Evolutionary conservation across 108 stramenopile genomes (phyloP).

Genomic region (Fragilariopsis cylindrus): DNA sequence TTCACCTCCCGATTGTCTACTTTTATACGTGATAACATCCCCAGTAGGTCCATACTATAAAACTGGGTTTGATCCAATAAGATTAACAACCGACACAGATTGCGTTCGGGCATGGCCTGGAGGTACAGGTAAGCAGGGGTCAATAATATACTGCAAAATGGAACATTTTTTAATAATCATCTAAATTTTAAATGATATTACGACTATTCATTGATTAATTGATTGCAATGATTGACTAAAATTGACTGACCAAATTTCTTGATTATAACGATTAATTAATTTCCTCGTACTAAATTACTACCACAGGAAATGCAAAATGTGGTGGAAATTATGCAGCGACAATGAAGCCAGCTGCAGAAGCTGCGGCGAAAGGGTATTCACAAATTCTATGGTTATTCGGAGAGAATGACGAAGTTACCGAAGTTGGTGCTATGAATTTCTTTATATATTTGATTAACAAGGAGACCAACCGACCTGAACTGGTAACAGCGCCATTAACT

Average conservation of each 20-base stretch:
- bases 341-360: constrained; percentile 81
- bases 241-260: no score
- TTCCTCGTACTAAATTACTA: no score
- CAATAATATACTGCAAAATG: no score
- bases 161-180: no score
- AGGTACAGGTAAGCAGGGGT: constrained; percentile 48
- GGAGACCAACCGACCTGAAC: constrained; percentile 59
- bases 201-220: no score
- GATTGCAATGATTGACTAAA: no score
- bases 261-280: no score
- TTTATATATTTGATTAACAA: constrained; percentile 82
- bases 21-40: constrained; percentile 81
- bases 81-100: constrained; percentile 80
- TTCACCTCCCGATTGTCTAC: constrained; percentile 59
- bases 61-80: constrained; percentile 91
- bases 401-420: constrained; percentile 86
- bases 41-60: constrained; percentile 95
- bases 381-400: constrained; percentile 96
- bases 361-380: constrained; percentile 75
- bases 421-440: constrained; percentile 98
- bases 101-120: constrained; percentile 97
- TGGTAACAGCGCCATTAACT: constrained; percentile 91
- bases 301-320: constrained; percentile 77
- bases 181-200: no score
- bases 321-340: constrained; percentile 97